These are phyloP conservation scores for Russula vinacea DNA, from an alignment of 768 basidiomycete genomes.

Conservation along the genomic window DNA sequence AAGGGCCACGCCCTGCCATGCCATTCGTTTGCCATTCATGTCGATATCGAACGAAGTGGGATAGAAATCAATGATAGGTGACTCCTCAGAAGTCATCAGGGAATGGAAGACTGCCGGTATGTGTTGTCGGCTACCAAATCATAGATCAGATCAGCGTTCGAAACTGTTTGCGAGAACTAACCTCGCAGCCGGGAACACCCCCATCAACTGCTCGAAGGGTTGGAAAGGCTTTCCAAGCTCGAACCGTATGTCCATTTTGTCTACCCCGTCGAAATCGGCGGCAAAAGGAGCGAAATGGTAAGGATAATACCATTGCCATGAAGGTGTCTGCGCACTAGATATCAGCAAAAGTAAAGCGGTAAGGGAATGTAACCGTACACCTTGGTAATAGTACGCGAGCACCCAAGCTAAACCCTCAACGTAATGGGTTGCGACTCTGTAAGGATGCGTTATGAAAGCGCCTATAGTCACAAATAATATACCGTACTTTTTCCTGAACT, in stretches of 20 bases:
- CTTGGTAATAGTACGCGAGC: conserved; percentile 96
- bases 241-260: conserved; percentile 76
- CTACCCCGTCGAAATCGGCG: conserved; percentile 81
- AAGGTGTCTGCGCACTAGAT: conserved; percentile 57
- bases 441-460: conserved; percentile 7
- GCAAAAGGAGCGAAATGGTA: conserved; percentile 99
- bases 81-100: conserved; percentile 83
- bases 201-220: conserved; percentile 97
- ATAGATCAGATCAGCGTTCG: conserved; percentile 10
- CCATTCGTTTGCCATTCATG: conserved; percentile 99
- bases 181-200: conserved; percentile 95
- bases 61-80: conserved; percentile 96
- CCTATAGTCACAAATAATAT: conserved; percentile 4
- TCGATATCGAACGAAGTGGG: conserved; percentile 90
- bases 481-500: conserved; percentile 69
- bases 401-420: conserved; percentile 97
- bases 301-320: conserved; percentile 99
- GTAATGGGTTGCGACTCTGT: conserved; percentile 77
- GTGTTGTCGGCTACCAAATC: conserved; percentile 67
- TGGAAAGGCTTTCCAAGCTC: conserved; percentile 84
- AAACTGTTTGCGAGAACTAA: conserved; percentile 36
- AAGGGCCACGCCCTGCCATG: conserved; percentile 97
- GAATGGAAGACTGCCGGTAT: conserved; percentile 83
- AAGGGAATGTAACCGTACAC: conserved; percentile 50
- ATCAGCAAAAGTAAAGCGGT: conserved; percentile 7